These are phyloP conservation scores for Carex cristatella DNA, from an alignment of 176 grass and related monocot species.

Conservation along the genomic window DNA sequence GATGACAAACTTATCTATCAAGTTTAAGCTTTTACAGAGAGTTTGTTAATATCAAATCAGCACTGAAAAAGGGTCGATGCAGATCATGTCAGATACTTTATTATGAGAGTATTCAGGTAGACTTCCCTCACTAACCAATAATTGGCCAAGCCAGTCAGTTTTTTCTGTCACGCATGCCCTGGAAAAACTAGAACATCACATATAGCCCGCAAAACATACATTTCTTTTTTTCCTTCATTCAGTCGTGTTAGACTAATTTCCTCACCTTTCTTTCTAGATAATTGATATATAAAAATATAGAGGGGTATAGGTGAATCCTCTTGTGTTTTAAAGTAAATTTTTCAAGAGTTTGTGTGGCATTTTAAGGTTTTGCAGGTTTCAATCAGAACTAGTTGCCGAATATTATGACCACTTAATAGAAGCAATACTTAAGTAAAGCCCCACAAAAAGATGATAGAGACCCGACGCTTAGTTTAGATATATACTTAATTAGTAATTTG, in stretches of 20 bases:
- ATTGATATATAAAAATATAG: neutral
- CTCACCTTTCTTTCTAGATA: neutral
- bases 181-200: neutral
- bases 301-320: neutral
- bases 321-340: neutral
- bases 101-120: neutral
- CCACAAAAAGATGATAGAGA: neutral
- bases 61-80: neutral
- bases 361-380: neutral
- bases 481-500: neutral
- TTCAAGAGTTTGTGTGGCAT: neutral
- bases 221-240: neutral
- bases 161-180: neutral
- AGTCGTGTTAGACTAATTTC: neutral
- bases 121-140: neutral
- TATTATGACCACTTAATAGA: neutral
- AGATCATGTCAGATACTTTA: neutral
- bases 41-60: neutral
- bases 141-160: neutral
- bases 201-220: neutral
- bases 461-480: neutral
- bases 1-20: conserved; percentile 7
- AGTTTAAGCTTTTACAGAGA: conserved; percentile 19
- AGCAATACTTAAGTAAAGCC: neutral
- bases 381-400: neutral